Evolutionary conservation across 1,139 yeast genomes (phyloP), one percentile per base, ranked within the genome.

Genomic region (Spencermartinsiella ligniputridi): DNA sequence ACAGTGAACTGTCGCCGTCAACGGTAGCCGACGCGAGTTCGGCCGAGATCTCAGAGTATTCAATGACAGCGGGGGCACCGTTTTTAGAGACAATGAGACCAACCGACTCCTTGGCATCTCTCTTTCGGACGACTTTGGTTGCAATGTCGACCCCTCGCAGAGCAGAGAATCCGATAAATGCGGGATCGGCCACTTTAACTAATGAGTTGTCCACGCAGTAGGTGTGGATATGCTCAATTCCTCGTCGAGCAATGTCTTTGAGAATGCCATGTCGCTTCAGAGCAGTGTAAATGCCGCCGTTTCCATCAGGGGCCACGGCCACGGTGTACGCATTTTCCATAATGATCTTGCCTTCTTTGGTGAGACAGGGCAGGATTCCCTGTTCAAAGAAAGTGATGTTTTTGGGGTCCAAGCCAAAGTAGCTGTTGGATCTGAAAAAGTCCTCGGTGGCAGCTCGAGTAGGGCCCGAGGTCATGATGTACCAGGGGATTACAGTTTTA

Each of bases 231-330:
- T 92, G 98, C 65, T 87, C 79, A 52, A 92, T 79, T 6, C 88
- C 89, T 46, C 81, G 80, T n/a, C 57, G 52, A 21, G 68, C 60
- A 62, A 92, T 78, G 61, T 90, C 96, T 8, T 76, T 76, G 40
- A 92, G 61, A 19, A 90, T 72, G 1, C 79, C 78, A 52, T 83
- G 78, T 34, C 76, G 75, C 54, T 70, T 69, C 36, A 94, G 74
- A 2, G 97, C 97, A 60, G 81, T 83, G 70, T 94, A 94, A 47
- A 94, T 72, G 1, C 99, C 99, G 46, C 99, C 99, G 63, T 94
- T 94, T 2, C 99, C 99, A 64, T 94, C 97, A 2, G 99, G 98
- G 11, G 97, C 87, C 57, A 86, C 86, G 30, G 90, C 82, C 39
- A 87, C 75, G 39, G 72, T 67, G 39, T 68, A 60, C 41, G 75